phyloP scores from a whole-genome alignment of 2,329 filamentous ascomycete genomes.

The Plenodomus biglobosus region DNA sequence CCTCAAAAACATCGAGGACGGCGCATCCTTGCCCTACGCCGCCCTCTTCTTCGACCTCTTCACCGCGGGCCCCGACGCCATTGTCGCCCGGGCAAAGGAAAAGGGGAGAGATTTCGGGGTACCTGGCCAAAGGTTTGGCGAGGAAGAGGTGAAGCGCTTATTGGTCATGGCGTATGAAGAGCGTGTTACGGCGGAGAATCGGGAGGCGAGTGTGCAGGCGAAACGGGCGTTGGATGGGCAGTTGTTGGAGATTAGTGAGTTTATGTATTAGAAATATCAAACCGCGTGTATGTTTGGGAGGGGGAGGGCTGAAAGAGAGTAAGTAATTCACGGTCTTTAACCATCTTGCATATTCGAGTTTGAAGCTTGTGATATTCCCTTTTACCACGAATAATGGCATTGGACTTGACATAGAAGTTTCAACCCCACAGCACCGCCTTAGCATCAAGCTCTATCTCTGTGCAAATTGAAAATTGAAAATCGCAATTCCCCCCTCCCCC shows the following conservation, averaged over 20 bases:
- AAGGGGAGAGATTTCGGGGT: conserved; percentile 30
- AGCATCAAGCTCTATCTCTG: too few species aligned
- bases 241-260: conserved; percentile 68
- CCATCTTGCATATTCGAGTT: too few species aligned
- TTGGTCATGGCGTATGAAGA: conserved; percentile 47
- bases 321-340: too few species aligned
- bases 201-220: conserved; percentile 65
- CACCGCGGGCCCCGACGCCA: conserved; percentile 63
- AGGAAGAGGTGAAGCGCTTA: conserved; percentile 46
- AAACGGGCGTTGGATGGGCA: conserved; percentile 71
- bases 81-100: conserved; percentile 64
- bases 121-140: conserved; percentile 35
- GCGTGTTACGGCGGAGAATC: conserved; percentile 64
- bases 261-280: too few species aligned
- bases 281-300: too few species aligned
- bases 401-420: too few species aligned
- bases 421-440: too few species aligned
- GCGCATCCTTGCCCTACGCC: conserved; percentile 64
- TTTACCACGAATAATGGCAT: too few species aligned
- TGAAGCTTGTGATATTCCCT: too few species aligned
- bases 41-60: conserved; percentile 71
- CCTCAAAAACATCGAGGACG: conserved; percentile 84
- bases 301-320: too few species aligned
- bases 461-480: too few species aligned
- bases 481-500: too few species aligned